Evolutionary conservation across 345 rosid species (phyloP).

Genomic region (Eucalyptus regnans): DNA sequence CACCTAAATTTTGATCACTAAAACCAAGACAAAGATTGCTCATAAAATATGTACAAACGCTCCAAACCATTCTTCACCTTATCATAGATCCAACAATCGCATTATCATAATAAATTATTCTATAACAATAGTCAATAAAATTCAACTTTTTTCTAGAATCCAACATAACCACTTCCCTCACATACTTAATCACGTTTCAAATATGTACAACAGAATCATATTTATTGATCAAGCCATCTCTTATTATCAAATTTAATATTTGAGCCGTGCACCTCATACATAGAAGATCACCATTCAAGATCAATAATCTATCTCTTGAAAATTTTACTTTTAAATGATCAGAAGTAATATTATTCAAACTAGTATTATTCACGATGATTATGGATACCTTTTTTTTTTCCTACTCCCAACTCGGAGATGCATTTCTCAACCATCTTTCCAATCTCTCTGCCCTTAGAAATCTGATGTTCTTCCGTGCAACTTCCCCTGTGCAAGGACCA

Average conservation of each 20-base stretch:
- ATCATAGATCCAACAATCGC: too few species aligned
- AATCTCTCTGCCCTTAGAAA: background rate
- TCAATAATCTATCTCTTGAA: background rate
- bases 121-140: too few species aligned
- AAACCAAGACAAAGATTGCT: too few species aligned
- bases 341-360: background rate
- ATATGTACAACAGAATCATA: background rate
- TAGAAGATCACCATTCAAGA: background rate
- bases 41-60: too few species aligned
- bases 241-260: background rate
- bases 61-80: too few species aligned
- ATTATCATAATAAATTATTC: too few species aligned
- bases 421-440: background rate
- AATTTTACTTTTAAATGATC: background rate
- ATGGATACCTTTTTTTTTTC: background rate
- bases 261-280: background rate
- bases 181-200: background rate
- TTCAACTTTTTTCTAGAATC: too few species aligned
- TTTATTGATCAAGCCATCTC: background rate
- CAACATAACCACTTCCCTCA: background rate
- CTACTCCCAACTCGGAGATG: background rate
- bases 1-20: too few species aligned
- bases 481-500: background rate
- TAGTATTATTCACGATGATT: rapidly evolving
- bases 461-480: background rate